Percentiles rank a stretch among this genome's conserved stretches.
phyloP scores from a whole-genome alignment of 2,329 filamentous ascomycete genomes.

The Helminthosporium solani region DNA sequence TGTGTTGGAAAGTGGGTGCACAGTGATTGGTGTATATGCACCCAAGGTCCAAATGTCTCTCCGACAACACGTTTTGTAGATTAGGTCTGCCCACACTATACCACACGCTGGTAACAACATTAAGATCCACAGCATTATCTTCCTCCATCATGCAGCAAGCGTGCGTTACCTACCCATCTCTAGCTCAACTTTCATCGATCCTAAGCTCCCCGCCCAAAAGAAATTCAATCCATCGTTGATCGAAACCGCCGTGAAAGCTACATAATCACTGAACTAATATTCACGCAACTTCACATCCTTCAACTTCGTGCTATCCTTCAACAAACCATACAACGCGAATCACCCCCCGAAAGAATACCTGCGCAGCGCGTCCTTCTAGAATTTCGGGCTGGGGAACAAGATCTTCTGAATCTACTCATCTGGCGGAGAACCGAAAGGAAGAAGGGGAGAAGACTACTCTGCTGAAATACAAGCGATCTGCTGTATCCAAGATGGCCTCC shows the following conservation, averaged over 20 bases:
- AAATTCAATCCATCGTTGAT: slow-evolving; percentile 37
- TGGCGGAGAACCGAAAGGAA: slow-evolving; percentile 21
- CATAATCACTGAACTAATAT: slow-evolving; percentile 37
- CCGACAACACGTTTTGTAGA: too few relatives aligned
- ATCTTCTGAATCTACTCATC: slow-evolving; percentile 24
- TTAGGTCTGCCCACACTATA: too few relatives aligned
- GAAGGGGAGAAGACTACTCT: too few relatives aligned
- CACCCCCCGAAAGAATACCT: slow-evolving; percentile 55
- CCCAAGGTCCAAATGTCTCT: too few relatives aligned
- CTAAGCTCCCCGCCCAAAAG: slow-evolving; percentile 25
- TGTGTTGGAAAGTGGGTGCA: too few relatives aligned
- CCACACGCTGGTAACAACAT: too few relatives aligned
- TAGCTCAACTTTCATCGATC: slow-evolving; percentile 2
- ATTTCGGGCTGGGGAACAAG: slow-evolving; percentile 33
- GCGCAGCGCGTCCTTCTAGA: slow-evolving; percentile 47
- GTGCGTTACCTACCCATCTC: too few relatives aligned
- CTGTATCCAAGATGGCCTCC: too few relatives aligned
- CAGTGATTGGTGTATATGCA: too few relatives aligned
- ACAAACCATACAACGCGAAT: slow-evolving; percentile 43
- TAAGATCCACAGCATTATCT: too few relatives aligned
- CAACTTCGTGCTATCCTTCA: slow-evolving; percentile 23
- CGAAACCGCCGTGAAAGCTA: slow-evolving; percentile 29
- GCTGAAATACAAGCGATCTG: too few relatives aligned
- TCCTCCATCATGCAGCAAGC: too few relatives aligned
- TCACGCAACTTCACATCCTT: slow-evolving; percentile 30